Base-by-base conservation (phyloP, 352 stramenopile genomes). In the Elongisporangium prolatum region DNA sequence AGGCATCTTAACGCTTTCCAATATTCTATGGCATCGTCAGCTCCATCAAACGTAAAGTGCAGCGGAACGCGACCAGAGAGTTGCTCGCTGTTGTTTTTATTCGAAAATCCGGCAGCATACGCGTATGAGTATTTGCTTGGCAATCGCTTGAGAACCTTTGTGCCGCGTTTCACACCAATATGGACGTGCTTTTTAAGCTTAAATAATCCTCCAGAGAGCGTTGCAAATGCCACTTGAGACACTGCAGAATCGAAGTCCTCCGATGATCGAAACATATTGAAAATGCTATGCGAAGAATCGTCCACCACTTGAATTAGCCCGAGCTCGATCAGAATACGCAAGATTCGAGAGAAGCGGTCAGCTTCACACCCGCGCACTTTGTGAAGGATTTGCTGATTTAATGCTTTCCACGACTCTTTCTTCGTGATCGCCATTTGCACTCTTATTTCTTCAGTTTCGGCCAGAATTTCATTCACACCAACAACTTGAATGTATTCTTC, bases 401-500 rank as follows among this genome's bases (percentile, higher is more conserved):
- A 51, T 3, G 59, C 65, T 10, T 78, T 57, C 84, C 84, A 93
- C 9, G 76, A 69, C 22, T 75, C 65, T 18, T 70, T 71, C 14
- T 75, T 74, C 3, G 67, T 60, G 14, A 77, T 65, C n/a, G 69
- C 68, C 52, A 72, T 68, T 37, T 69, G 63, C 13, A 93, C 78
- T 22, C 67, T 66, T 59, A 64, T 64, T 69, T 93, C 83, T 61
- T 95, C 83, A 5, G 37, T 20, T 38, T 91, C 80, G 2, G 63
- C 80, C 40, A 95, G 66, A 10, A 89, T 40, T 37, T 91, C 82
- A 9, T 65, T 80, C 16, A 86, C 64, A 9, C 85, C 85, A 21
- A 89, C 76, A 49, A 95, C 62, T 20, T 91, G 80, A 13, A 92
- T 71, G 54, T 88, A 95, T 48, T 91, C 83, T 16, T 76, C 76